Conservation (phyloP, 2,329 filamentous ascomycete species). For the Ramichloridium luteum region DNA sequence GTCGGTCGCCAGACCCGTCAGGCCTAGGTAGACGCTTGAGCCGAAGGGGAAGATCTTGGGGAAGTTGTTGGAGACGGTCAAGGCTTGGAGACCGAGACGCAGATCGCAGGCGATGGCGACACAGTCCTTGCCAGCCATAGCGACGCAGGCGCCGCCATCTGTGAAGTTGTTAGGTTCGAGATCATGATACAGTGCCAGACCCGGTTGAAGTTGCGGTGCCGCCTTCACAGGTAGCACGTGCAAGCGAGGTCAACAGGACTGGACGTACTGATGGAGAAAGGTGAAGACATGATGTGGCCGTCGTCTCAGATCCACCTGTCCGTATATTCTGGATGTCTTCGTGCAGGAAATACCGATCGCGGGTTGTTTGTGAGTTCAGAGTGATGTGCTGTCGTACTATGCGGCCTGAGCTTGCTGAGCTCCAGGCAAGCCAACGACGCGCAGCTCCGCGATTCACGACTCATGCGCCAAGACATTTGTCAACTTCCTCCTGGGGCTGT, state of each 20-base stretch:
- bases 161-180: too few species aligned
- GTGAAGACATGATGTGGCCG: slow-evolving; percentile 64
- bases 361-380: too few species aligned
- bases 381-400: background rate
- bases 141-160: slow-evolving; percentile 88
- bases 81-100: slow-evolving; percentile 85
- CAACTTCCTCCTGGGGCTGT: background rate
- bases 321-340: too few species aligned
- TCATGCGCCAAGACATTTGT: slow-evolving; percentile 1
- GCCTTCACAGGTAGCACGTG: too few species aligned
- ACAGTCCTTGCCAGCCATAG: slow-evolving; percentile 99
- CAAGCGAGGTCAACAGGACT: background rate
- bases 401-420: background rate
- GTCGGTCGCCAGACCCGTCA: slow-evolving; percentile 93
- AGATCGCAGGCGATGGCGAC: slow-evolving; percentile 99
- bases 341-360: too few species aligned
- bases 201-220: too few species aligned
- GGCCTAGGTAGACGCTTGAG: slow-evolving; percentile 76
- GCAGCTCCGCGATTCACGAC: background rate
- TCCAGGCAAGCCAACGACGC: background rate
- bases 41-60: slow-evolving; percentile 99
- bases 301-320: too few species aligned
- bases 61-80: slow-evolving; percentile 99
- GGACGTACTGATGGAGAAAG: slow-evolving; percentile 83
- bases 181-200: too few species aligned